Base-by-base conservation (phyloP, 2,329 filamentous ascomycete genomes). In the Monilinia laxa region DNA sequence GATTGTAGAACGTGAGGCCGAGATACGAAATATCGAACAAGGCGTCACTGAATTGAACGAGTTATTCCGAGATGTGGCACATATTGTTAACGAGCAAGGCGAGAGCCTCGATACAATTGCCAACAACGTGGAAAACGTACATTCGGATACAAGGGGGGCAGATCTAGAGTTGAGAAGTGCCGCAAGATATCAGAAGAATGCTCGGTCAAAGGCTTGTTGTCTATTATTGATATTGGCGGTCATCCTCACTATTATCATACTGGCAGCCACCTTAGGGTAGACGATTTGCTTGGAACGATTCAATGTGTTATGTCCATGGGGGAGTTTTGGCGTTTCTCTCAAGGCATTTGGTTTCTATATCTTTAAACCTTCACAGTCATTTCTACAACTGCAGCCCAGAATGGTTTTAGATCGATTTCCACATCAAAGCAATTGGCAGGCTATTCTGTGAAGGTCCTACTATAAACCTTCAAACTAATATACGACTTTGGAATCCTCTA, bases 1-100 rank as follows among this genome's bases (percentile, higher is more conserved):
- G 67, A 99, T 99, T 76, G 89, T 96, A 69, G 94, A 99, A 82
- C 93, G 96, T 64, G 95, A 99, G 79, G 88, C 92, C 67, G 95
- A 99, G 81, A 99, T 99, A 72, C 89, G 93, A 69, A 96, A 96
- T 77, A 99, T 99, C 74, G 95, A 98, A 80, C 93, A 97, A 78
- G 93, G 91, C 65, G 95, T 99, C 9, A 91, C 91, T 65, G 95
- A 99, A 75, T 82, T 99, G 70, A 99, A 99, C 75, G 95, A 98
- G 75, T 84, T 99, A 54, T 99, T 99, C 83, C 86, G 93, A 70
- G 94, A 99, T 81, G 93, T 99, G n/a, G 95, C 94, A 57, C 93
- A 97, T 78, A 97, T 99, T 78, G 93, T 99, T 62, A 87, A 87
- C 69, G 94, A 98, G 80, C 95, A 99, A 80, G 95, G 95, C 62